Conservation (phyloP, 164 flowering plant species). For the Stephania cephalantha region DNA sequence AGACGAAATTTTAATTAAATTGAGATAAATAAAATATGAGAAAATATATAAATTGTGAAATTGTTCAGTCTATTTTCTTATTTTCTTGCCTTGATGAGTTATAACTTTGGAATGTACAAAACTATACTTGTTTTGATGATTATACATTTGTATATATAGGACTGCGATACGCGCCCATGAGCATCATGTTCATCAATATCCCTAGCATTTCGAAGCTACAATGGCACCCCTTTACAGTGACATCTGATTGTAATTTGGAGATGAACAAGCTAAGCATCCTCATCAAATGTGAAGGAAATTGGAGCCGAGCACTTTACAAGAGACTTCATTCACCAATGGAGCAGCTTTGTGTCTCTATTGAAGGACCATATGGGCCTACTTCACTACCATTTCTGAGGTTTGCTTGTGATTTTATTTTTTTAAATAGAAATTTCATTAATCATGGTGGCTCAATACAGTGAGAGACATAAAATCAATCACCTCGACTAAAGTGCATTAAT, state of each 20-base stretch:
- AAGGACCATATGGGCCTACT: slow-evolving; percentile 89
- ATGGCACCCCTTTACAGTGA: slow-evolving; percentile 82
- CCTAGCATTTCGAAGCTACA: slow-evolving; percentile 68
- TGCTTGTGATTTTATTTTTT: background rate
- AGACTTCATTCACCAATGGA: slow-evolving; percentile 34
- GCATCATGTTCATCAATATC: slow-evolving; percentile 49
- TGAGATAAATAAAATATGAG: background rate
- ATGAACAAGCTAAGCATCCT: slow-evolving; percentile 50
- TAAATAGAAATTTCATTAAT: too few species aligned
- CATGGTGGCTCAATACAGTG: too few species aligned
- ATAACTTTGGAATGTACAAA: too few species aligned
- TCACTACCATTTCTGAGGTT: slow-evolving; percentile 62
- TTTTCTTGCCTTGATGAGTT: too few species aligned
- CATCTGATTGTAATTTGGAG: slow-evolving; percentile 51
- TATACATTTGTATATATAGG: slow-evolving; percentile 20
- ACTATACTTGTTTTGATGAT: too few species aligned
- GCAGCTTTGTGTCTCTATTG: slow-evolving; percentile 57
- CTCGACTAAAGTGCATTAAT: too few species aligned
- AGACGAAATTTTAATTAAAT: background rate
- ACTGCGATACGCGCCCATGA: slow-evolving; percentile 47
- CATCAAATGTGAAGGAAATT: slow-evolving; percentile 52
- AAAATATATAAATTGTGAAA: background rate
- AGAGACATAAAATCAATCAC: too few species aligned
- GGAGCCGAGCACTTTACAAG: slow-evolving; percentile 59
- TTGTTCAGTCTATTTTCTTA: too few species aligned